A percentile compares a stretch with the other conserved stretches of the same genome.
These are phyloP conservation scores for Fusarium armeniacum DNA, from an alignment of 2,329 filamentous ascomycete genomes.

Conservation along the genomic window DNA sequence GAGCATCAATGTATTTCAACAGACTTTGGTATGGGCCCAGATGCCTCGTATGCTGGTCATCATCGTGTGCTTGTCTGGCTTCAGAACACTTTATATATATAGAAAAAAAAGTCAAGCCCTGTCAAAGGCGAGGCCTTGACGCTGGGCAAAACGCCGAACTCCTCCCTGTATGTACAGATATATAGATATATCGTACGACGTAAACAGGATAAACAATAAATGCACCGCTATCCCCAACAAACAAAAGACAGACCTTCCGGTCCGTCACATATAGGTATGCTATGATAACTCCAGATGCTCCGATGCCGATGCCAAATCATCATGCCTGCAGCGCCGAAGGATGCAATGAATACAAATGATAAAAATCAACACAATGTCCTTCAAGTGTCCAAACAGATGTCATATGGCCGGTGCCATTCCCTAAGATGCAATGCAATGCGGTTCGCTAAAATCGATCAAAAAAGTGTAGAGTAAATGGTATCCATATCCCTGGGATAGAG, in stretches of 20 bases:
- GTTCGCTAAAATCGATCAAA: conserved; percentile 34
- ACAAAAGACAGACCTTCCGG: conserved; percentile 20
- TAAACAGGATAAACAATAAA: conserved; percentile 21
- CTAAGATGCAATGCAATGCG: conserved; percentile 4
- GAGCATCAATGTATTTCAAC: conserved; percentile 33
- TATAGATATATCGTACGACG: conserved; percentile 28
- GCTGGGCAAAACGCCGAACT: conserved; percentile 26
- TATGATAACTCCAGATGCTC: conserved; percentile 31
- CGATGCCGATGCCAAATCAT: conserved; percentile 34
- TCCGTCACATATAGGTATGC: conserved; percentile 31
- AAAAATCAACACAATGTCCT: conserved; percentile 12
- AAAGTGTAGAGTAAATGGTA: conserved; percentile 53
- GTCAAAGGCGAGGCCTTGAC: conserved; percentile 17
- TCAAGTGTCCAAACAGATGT: conserved; percentile 18
- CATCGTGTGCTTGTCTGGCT: conserved; percentile 18
- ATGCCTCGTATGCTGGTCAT: conserved; percentile 29
- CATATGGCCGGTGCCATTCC: neutral
- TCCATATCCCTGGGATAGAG: conserved; percentile 58
- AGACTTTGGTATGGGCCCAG: conserved; percentile 21
- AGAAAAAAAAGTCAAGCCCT: conserved; percentile 9
- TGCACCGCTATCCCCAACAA: conserved; percentile 25
- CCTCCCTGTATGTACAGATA: conserved; percentile 33
- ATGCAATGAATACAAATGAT: conserved; percentile 36
- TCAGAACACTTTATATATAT: conserved; percentile 11
- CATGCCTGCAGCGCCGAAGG: conserved; percentile 37